Percentiles rank a stretch among this genome's conserved stretches.
Evolutionary conservation across 75 land plant species (phyloP).

Genomic region (Sequoia sempervirens): DNA sequence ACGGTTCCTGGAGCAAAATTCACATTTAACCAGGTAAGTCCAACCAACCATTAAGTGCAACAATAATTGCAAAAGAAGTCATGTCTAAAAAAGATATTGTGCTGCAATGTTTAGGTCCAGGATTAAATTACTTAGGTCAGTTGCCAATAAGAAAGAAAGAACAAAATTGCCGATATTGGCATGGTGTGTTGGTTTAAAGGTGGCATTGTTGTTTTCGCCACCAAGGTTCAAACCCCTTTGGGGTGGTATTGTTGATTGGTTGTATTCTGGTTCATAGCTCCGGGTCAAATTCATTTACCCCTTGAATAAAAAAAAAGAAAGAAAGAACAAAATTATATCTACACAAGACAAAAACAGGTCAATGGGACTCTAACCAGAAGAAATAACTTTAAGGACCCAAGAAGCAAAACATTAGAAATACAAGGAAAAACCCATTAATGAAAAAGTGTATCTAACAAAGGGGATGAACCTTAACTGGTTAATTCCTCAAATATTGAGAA

Average conservation of each 20-base stretch:
- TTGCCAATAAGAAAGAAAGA: neutral
- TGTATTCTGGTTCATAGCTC: too few species aligned
- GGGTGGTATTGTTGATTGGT: too few species aligned
- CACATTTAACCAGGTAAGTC: neutral
- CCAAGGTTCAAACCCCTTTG: too few species aligned
- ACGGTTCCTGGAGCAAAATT: slow-evolving; percentile 59
- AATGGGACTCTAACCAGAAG: neutral
- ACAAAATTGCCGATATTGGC: too few species aligned
- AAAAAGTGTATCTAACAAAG: neutral
- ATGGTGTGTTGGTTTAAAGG: too few species aligned
- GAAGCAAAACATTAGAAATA: neutral
- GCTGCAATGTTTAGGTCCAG: neutral
- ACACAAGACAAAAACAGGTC: neutral
- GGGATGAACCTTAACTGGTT: too few species aligned
- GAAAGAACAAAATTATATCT: neutral
- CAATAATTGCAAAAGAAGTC: neutral
- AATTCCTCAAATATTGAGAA: neutral
- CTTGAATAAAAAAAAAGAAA: too few species aligned
- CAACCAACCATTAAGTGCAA: neutral
- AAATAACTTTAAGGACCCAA: neutral
- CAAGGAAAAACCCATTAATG: neutral
- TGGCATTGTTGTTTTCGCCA: too few species aligned
- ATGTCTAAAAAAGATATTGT: neutral
- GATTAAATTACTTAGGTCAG: neutral
- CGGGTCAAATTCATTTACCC: too few species aligned